Evolutionary conservation across 768 basidiomycete species (phyloP).

Genomic region (Fistulinella prunicolor): DNA sequence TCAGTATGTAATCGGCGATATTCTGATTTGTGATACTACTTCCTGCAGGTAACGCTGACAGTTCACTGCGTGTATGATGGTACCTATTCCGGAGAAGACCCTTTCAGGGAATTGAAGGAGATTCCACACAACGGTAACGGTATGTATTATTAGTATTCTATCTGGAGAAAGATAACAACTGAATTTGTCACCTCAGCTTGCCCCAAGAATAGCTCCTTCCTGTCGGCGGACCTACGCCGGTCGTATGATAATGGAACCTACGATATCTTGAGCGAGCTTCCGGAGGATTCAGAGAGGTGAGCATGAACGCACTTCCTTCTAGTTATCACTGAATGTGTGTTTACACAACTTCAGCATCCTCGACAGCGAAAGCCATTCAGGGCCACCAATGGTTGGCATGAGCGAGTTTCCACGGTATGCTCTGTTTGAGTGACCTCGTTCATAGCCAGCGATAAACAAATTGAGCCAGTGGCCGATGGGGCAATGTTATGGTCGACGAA

Average conservation of each 20-base stretch:
- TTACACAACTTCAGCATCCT: not conserved
- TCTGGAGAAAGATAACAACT: not conserved
- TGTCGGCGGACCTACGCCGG: not conserved
- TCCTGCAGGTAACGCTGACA: not conserved
- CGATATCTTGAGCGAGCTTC: not conserved
- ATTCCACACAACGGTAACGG: not conserved
- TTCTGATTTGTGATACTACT: not conserved
- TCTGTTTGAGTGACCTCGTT: not conserved
- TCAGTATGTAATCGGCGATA: not conserved
- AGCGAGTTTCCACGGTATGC: conserved; percentile 6
- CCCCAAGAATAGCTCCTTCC: not conserved
- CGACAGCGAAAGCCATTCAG: not conserved
- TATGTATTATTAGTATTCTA: not conserved
- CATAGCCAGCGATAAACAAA: not conserved
- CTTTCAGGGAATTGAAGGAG: not conserved
- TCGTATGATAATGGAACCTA: conserved; percentile 3
- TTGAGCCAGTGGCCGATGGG: conserved; percentile 18
- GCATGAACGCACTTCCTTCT: not conserved
- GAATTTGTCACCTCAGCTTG: not conserved
- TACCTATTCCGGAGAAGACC: not conserved
- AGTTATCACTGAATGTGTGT: not conserved
- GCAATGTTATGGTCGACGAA: conserved; percentile 15
- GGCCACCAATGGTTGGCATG: not conserved
- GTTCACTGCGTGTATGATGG: conserved; percentile 6
- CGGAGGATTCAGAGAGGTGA: not conserved